These are phyloP conservation scores for Mycosphaerella arachidis DNA, from an alignment of 2,329 filamentous ascomycete species.

Conservation along the genomic window DNA sequence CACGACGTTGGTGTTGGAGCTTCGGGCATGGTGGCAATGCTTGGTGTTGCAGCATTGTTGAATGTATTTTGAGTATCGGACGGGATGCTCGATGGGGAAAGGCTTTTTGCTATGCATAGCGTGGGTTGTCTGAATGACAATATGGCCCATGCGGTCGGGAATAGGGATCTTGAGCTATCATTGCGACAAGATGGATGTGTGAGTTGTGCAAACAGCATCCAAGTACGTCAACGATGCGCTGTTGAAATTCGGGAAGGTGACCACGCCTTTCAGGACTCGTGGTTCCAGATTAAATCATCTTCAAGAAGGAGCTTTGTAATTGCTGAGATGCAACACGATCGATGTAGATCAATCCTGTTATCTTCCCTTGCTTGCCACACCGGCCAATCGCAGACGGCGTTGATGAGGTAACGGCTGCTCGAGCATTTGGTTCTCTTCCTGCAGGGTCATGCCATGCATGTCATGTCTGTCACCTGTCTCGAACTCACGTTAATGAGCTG, in stretches of 20 bases:
- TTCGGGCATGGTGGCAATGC: background rate
- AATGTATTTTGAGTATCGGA: background rate
- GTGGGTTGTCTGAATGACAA: too few relatives aligned
- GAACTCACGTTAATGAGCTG: background rate
- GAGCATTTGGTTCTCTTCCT: background rate
- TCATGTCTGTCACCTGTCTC: background rate
- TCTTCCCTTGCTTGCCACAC: background rate
- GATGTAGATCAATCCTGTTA: background rate
- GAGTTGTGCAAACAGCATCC: too few relatives aligned
- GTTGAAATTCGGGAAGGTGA: too few relatives aligned
- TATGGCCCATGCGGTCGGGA: too few relatives aligned
- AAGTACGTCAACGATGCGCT: too few relatives aligned
- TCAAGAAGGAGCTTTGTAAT: too few relatives aligned
- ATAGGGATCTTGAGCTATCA: too few relatives aligned
- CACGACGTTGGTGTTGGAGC: background rate
- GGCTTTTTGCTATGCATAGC: too few relatives aligned
- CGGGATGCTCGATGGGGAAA: background rate
- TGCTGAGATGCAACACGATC: background rate
- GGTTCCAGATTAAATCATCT: too few relatives aligned
- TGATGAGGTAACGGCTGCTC: background rate
- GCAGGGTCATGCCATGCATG: background rate
- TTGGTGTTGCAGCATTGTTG: background rate
- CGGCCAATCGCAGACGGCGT: background rate
- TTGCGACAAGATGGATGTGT: too few relatives aligned
- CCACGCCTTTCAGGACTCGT: too few relatives aligned